Base-by-base conservation (phyloP, 805 yeast genomes). In the Cyberlindnera subsufficiens region DNA sequence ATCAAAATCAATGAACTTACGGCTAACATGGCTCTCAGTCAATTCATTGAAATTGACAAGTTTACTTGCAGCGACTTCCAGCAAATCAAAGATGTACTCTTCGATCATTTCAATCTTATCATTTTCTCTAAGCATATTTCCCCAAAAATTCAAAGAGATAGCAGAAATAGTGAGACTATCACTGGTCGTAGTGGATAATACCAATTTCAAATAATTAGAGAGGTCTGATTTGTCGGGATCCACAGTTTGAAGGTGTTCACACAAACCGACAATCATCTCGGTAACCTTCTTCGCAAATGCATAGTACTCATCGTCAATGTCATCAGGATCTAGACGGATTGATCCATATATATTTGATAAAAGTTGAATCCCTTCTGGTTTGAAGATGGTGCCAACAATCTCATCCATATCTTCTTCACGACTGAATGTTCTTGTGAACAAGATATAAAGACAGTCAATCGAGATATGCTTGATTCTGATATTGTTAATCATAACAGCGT, bases 61-160 rank as follows among this genome's bases (percentile, higher is more conserved):
- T 43, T 96, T 76, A 50, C 84, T 79, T 0, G 96, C 84, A 1
- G 95, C 78, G 32, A 78, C 75, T 52, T 86, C 86, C 38, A 95
- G 66, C 33, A 93, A 66, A 14, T 77, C 79, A 15, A 93, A 82
- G 43, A 86, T 65, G 14, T 83, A 63, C 7, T 66, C 65, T 40
- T 72, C 71, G 34, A 84, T 78, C 29, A 68, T 54, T 32, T 77
- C 74, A 6, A 71, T 68, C 49, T 72, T 74, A 11, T 78, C 77
- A 52, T 89, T 96, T 44, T 82, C 77, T 54, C 99, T 74, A 40
- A 95, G 66, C 51, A 91, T 78, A 2, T 91, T 78, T 47, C 95
- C 88, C 99, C 99, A 95, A 67, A 93, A 84, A 59, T 89, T 96
- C 40, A 93, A 65, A 0, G 96, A 86, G 15, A 93, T 71, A 0